phyloP scores from a whole-genome alignment of 1,284 basidiomycete species.

The Fistulina hepatica region DNA sequence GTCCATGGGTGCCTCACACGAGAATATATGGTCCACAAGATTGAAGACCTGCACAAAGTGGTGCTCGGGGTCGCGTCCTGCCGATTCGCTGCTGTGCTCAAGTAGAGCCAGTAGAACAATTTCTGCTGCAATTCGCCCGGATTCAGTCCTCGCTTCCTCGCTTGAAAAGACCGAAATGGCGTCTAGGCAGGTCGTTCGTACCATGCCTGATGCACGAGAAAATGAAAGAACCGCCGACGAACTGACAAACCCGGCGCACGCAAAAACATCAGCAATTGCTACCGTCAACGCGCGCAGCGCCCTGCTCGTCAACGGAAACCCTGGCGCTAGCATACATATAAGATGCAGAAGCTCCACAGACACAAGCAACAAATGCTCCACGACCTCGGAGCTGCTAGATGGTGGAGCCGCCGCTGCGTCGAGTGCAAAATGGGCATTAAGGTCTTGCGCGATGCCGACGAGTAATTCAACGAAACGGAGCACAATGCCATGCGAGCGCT shows the following conservation, averaged over 20 bases:
- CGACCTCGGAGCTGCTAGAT: constrained; percentile 29
- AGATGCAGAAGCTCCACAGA: constrained; percentile 44
- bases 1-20: constrained; percentile 15
- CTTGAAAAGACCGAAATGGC: not conserved
- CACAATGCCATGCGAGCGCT: constrained; percentile 38
- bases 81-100: constrained; percentile 29
- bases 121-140: constrained; percentile 31
- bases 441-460: constrained; percentile 35
- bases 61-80: constrained; percentile 41
- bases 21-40: constrained; percentile 44
- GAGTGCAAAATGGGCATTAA: constrained; percentile 40
- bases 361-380: constrained; percentile 43
- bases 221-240: not conserved
- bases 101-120: constrained; percentile 47
- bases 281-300: constrained; percentile 32
- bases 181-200: not conserved
- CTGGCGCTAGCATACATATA: constrained; percentile 32
- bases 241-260: constrained; percentile 20
- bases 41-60: constrained; percentile 44
- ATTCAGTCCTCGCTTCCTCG: constrained; percentile 24
- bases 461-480: constrained; percentile 45
- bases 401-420: constrained; percentile 18
- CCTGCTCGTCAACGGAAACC: constrained; percentile 40
- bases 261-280: constrained; percentile 43
- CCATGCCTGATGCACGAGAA: too few relatives aligned